Base-by-base conservation (phyloP, 2,329 filamentous ascomycete genomes). In the Ambrosiella cleistominuta region DNA sequence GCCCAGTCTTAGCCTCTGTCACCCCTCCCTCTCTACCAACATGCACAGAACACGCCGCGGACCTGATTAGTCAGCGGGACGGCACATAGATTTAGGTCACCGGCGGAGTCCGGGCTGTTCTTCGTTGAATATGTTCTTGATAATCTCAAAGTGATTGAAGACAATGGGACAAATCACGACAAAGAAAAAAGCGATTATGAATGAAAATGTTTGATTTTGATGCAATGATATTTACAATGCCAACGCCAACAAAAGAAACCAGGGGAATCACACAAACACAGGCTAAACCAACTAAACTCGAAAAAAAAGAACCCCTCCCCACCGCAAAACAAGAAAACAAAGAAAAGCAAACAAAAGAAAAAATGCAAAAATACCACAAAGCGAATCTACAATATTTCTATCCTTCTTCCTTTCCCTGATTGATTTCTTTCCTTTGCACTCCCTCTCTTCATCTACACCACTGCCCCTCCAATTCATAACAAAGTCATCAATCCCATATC, bases 51-150 rank as follows among this genome's bases (percentile, higher is more conserved):
- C 44, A 47, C 44, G n/a, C 19, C 19, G 13, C 19, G 44, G 44
- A 63, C 66, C 64, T 68, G 76, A 77, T 69, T 65, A 68, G 63
- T 61, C 63, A 59, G 11, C n/a, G n/a, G 11, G 19, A 47, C 19
- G 2, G 11, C 11, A 13, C 7, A 13, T 13, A 8, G 13, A 8
- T 47, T 15, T 47, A 15, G n/a, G 44, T 17, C n/a, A 42, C 27
- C 27, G 27, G 4, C 27, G 3, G 27, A 27, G 27, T 27, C 27
- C 4, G 27, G 27, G 27, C 27, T 5, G 27, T 27, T 27, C 27
- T 27, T 27, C 3, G 27, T 27, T 27, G 27, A 27, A 27, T 3
- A 27, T 27, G 27, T 27, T 27, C 27, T 27, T 5, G 27, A 27
- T 27, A 27, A 27, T 27, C 3, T 27, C 27, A 27, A 27, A 27